Evolutionary conservation across 1,284 basidiomycete genomes (phyloP), one percentile per base, ranked within the genome.

Genomic region (Rhodotorula sp.): DNA sequence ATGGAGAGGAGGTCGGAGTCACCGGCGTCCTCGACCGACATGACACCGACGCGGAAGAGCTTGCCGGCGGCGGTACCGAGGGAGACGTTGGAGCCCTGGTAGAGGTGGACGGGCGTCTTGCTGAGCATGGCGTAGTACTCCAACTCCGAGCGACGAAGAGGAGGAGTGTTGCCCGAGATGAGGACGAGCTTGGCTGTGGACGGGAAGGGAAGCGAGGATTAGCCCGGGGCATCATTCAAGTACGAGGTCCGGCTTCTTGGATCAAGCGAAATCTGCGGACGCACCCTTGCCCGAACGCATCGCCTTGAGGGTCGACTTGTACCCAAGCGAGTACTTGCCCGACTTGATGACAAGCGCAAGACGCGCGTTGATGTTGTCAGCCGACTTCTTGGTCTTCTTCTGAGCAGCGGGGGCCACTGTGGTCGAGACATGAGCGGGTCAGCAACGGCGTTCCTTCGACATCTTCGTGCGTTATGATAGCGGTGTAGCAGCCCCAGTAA

Each of bases 31-130:
- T 89, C 86, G 83, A 99, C 88, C 78, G 94, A 94, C 92, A 98
- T 95, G 81, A 97, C 92, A 86, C 95, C 95, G 74, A 99, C 95
- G 79, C 95, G 93, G 91, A 98, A 99, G 77, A 99, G 88, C 85
- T 95, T 96, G 83, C 96, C 96, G 75, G 96, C 94, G 82, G 96
- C 96, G 73, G 96, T 99, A 75, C 96, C 96, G 76, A 99, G 89
- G 70, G 95, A 92, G 79, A 94, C 93, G 82, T 99, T 99, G 77
- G 93, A 93, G 62, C 76, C 76, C 59, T 67, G 56, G 72, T 75
- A 78, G 51, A 78, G 71, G 69, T 77, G 77, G 57, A 76, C 76
- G 61, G 75, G 76, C 53, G 77, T 77, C 74, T 77, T 77, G 65
- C 71, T 84, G 78, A 99, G 87, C 95, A 99, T 99, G 84, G 96